Evolutionary conservation across 345 rosid genomes (phyloP).

Genomic region (Dovyalis caffra): DNA sequence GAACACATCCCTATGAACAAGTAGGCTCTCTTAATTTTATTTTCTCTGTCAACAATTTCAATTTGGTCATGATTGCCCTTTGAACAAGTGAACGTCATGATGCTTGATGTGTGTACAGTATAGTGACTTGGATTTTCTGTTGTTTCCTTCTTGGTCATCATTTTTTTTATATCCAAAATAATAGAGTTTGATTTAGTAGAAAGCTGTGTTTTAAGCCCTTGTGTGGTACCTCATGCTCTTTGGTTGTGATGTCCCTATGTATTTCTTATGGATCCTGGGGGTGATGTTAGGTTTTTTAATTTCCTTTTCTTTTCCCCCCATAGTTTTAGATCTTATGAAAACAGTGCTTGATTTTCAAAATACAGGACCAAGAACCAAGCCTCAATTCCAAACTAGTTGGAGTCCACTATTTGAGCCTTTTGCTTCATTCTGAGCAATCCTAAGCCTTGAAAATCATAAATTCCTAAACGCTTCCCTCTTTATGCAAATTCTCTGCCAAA

Average conservation of each 20-base stretch:
- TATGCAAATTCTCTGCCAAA: neutral
- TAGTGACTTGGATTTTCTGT: neutral
- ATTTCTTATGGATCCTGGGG: neutral
- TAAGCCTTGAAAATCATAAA: neutral
- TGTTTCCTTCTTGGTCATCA: neutral
- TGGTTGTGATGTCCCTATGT: neutral
- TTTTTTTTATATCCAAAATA: neutral
- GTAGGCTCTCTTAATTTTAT: conserved; percentile 40
- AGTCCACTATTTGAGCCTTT: neutral
- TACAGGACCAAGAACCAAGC: neutral
- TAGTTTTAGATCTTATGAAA: neutral
- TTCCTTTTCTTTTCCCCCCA: neutral
- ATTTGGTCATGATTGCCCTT: neutral
- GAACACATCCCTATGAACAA: conserved; percentile 78
- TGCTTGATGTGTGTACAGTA: neutral
- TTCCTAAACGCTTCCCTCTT: neutral
- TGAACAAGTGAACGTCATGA: too few relatives aligned
- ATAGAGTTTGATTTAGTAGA: neutral
- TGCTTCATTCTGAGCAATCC: too few relatives aligned
- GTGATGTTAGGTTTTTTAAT: neutral
- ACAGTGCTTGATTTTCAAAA: too few relatives aligned
- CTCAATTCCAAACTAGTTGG: neutral
- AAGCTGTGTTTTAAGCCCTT: neutral
- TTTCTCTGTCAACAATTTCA: neutral
- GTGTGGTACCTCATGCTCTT: neutral